These are phyloP conservation scores for Circinella minor DNA, from an alignment of 371 early-diverging fungal genomes.

Conservation along the genomic window DNA sequence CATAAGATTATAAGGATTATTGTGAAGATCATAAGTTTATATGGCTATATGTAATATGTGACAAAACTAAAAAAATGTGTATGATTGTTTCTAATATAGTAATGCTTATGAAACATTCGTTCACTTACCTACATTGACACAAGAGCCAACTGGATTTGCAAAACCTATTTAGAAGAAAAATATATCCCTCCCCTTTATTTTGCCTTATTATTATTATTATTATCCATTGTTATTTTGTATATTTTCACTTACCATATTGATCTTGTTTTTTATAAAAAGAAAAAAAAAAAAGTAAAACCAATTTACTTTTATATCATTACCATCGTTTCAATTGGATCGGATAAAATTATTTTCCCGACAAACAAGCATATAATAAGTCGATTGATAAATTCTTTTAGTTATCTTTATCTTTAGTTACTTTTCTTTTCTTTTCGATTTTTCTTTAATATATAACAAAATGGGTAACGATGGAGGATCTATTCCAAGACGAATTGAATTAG, in stretches of 20 bases:
- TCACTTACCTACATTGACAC: constrained; percentile 12
- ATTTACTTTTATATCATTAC: background rate
- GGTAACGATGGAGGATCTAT: constrained; percentile 97
- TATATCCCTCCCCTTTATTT: background rate
- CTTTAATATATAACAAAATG: constrained; percentile 50
- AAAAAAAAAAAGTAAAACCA: too few species aligned
- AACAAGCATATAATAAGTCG: too few species aligned
- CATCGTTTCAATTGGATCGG: background rate
- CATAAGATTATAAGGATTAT: too few species aligned
- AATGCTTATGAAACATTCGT: constrained; percentile 21
- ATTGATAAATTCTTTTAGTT: too few species aligned
- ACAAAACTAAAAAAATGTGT: background rate
- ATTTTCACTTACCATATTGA: too few species aligned
- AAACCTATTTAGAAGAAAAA: background rate
- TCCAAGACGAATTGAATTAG: constrained; percentile 92
- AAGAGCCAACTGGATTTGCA: constrained; percentile 9
- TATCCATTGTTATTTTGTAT: background rate
- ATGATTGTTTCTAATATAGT: background rate
- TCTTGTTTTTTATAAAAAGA: too few species aligned
- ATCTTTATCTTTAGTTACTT: too few species aligned
- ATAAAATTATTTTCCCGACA: background rate
- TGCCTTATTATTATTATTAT: too few species aligned
- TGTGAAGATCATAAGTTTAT: too few species aligned
- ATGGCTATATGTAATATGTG: too few species aligned
- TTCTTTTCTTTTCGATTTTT: too few species aligned